A percentile compares a stretch with the other conserved stretches of the same genome.
phyloP scores from a whole-genome alignment of 495 filamentous ascomycete species.

The Tuber indicum region DNA sequence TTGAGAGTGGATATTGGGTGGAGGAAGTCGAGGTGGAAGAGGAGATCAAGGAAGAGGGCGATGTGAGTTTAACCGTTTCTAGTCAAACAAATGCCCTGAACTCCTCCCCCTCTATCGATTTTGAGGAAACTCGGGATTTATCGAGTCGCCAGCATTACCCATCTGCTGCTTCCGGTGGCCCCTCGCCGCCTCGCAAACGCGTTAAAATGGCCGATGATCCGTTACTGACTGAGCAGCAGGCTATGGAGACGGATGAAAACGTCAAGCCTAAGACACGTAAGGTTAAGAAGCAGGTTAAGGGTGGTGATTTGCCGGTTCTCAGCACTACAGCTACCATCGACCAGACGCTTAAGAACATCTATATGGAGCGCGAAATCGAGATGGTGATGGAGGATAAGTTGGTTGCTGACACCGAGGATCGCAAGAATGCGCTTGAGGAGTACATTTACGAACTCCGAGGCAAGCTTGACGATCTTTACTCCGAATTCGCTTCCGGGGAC shows the following conservation, averaged over 20 bases:
- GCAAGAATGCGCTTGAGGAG: slow-evolving; percentile 98
- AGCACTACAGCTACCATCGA: slow-evolving; percentile 76
- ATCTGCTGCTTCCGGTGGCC: slow-evolving; percentile 15
- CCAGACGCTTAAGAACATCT: slow-evolving; percentile 54
- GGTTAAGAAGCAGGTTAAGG: slow-evolving; percentile 99
- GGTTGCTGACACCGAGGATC: slow-evolving; percentile 95
- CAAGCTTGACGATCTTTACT: slow-evolving; percentile 85
- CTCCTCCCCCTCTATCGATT: not conserved
- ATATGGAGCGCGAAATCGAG: slow-evolving; percentile 70
- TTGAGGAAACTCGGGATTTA: slow-evolving; percentile 5
- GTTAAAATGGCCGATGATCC: slow-evolving; percentile 18
- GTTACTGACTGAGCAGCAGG: slow-evolving; percentile 48
- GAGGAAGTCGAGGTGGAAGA: slow-evolving; percentile 98
- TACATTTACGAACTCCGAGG: slow-evolving; percentile 93
- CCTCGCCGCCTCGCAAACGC: slow-evolving; percentile 9
- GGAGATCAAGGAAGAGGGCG: slow-evolving; percentile 65
- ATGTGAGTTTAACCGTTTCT: slow-evolving; percentile 45
- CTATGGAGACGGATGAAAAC: slow-evolving; percentile 82
- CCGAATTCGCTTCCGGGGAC: slow-evolving; percentile 80
- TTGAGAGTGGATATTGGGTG: slow-evolving; percentile 95
- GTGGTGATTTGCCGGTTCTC: slow-evolving; percentile 88
- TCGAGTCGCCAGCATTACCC: not conserved
- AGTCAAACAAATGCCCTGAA: not conserved
- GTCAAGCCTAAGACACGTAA: slow-evolving; percentile 82
- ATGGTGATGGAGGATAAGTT: slow-evolving; percentile 99